Evolutionary conservation across 306 rosid species (phyloP), one percentile per base, ranked within the genome.

Genomic region (Crataegus laevigata): DNA sequence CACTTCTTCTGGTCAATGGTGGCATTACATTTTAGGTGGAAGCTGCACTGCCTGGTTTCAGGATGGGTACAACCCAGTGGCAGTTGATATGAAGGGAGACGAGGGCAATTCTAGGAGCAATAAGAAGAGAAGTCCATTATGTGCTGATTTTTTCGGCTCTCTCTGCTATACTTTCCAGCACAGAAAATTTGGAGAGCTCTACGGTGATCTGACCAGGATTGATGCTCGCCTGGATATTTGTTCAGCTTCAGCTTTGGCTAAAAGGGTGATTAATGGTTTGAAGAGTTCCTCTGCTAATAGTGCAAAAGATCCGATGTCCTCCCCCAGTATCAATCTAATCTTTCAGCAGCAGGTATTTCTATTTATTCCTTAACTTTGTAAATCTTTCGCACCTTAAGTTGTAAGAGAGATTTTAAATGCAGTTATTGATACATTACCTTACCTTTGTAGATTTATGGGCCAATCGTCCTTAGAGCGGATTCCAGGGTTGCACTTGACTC

Each of bases 311-410:
- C 85, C 89, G 21, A 63, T 77, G 12, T 88, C 96, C 57, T 83
- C 87, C 29, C 98, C 96, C 11, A 82, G 91, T 77, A 85, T 94
- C 42, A 94, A 91, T 83, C 76, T 94, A 67, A 90, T 84, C 85
- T 81, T 94, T 65, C 98, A 90, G 80, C 97, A 94, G 80, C 98
- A 94, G 98, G 98, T 92, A 80, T 52, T 30, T 71, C 50, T 12
- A 9, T 52, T 18, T 7, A 25, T 9, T 47, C 58, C 32, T 6
- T 14, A 19, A 45, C 51, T 38, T 47, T 36, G 38, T 66, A n/a
- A 66, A 24, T 66, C 9, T 36, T 38, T 38, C 51, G 8, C 5
- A 18, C 47, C 71, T 66, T 14, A 38, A 22, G 50, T 36, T 8
- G 70, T 13, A 66, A 66, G 71, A 38, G 22, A 54, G 0, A 1